Evolutionary conservation across 2,329 filamentous ascomycete genomes (phyloP), one percentile per base, ranked within the genome.

Genomic region (Xylaria sp.): DNA sequence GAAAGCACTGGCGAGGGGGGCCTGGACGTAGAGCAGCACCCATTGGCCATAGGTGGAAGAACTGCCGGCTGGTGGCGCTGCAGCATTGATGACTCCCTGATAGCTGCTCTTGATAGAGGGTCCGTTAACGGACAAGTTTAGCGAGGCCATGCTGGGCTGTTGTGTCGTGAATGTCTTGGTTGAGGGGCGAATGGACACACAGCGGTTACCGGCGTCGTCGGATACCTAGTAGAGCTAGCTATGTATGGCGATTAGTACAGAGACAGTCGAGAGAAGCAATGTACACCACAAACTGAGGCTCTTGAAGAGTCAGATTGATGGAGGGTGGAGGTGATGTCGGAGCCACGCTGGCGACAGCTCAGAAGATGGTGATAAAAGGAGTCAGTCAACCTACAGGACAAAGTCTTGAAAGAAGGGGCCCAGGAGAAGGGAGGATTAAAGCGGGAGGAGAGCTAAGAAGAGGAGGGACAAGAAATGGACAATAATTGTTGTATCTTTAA

Each of bases 1-100:
- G 75, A 99, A 99, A 61, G 92, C 92, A 78, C 89, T 97, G 73
- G 91, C 83, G 47, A 99, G 84, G 57, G 94, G 94, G 61, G 93
- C 90, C 73, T 94, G 90, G 47, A 99, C 94, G 6, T 90, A 90
- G 78, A 95, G 96, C 63, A 99, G 80, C 18, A 91, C 93, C 94
- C 94, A 99, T 79, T 93, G 90, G 64, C 85, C 92, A 71, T 90
- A 90, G 52, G 92, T 96, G 46, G 90, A 83, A 52, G 92, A 96
- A 72, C 80, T 80, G 42, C 69, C 69, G 6, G 81, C 79, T 39
- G 80, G 76, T 30, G 77, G 73, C 55, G 78, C 73, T 52, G 78
- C 74, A 62, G 78, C 79, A 68, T 82, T 84, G 68, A 85, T 75
- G 62, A 86, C 82, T 54, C 78, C 79, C 68, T 80, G 79, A 73